Base-by-base conservation (phyloP, 1,284 basidiomycete genomes). In the Porogramme epimiltina region DNA sequence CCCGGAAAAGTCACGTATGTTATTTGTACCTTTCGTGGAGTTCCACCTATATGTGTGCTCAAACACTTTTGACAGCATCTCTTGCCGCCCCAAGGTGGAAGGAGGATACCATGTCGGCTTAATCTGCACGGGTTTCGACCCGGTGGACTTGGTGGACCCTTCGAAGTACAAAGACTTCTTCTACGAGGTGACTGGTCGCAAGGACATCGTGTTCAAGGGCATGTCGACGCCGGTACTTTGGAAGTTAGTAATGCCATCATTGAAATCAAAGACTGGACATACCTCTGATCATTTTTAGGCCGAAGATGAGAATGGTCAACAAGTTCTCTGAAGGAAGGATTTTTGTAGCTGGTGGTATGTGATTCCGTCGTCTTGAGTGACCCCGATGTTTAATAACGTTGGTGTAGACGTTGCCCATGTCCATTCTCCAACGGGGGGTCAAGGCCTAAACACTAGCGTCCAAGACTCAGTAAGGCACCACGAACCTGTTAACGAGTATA, bases 281-380 rank as follows among this genome's bases (percentile, higher is more conserved):
- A n/a, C 34, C 19, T 13, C 18, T 37, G 9, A 20, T 22, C 11
- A 20, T 15, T 2, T 11, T 2, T 26, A 75, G 73, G 37, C 67
- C 71, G 3, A 74, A 73, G 52, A 69, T 73, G 42, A 57, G 72
- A 9, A 70, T 73, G 66, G 69, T 68, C 1, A 64, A 71, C 36
- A 65, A 65, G 38, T 70, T 76, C 53, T 56, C 54, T 15, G 62
- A 65, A 18, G 73, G 69, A 0, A 55, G 70, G 4, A 65, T 65
- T 1, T 73, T 74, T 47, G 47, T 76, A 18, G 66, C 62, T 2
- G 73, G 74, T 58, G 74, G 73, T 74, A 42, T 13, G 37, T 34
- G 13, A 9, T 15, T 19, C 39, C 4, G 28, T 13, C 34, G 8
- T 37, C 34, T 6, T 6, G n/a, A 16, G 16, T n/a, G 16, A 37